Conservation (phyloP, 2,329 filamentous ascomycete species). For the Aspergillus niger region DNA sequence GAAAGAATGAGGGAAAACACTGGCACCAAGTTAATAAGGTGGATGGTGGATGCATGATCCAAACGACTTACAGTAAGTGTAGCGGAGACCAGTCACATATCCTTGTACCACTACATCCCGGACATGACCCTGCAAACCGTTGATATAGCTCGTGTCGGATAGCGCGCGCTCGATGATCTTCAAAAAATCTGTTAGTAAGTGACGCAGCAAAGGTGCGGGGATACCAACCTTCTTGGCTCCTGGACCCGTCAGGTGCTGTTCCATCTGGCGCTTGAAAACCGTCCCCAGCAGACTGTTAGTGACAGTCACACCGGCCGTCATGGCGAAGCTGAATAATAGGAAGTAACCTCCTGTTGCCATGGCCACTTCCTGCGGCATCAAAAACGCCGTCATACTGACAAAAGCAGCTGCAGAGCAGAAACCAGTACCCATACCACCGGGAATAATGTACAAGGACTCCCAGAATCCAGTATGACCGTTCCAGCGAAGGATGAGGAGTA, state of each 20-base stretch:
- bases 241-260: slow-evolving; percentile 32
- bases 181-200: neutral
- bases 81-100: slow-evolving; percentile 15
- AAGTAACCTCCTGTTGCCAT: slow-evolving; percentile 54
- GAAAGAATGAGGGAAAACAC: slow-evolving; percentile 7
- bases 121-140: slow-evolving; percentile 6
- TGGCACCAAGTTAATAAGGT: neutral
- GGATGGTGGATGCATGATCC: neutral
- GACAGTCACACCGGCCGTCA: slow-evolving; percentile 43
- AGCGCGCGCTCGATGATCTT: slow-evolving; percentile 17
- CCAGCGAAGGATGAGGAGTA: slow-evolving; percentile 59
- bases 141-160: slow-evolving; percentile 15
- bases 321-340: slow-evolving; percentile 47
- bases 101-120: slow-evolving; percentile 12
- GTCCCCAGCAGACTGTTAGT: slow-evolving; percentile 42
- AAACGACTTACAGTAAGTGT: slow-evolving; percentile 13
- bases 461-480: slow-evolving; percentile 58
- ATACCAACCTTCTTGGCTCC: slow-evolving; percentile 24
- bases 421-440: slow-evolving; percentile 56
- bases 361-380: slow-evolving; percentile 51
- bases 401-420: slow-evolving; percentile 51
- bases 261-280: slow-evolving; percentile 37
- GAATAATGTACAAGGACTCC: slow-evolving; percentile 63
- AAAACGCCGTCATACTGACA: slow-evolving; percentile 51
- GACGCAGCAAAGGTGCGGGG: too few species aligned